phyloP scores from a whole-genome alignment of 768 basidiomycete species.

The Tephrocybe sp. region DNA sequence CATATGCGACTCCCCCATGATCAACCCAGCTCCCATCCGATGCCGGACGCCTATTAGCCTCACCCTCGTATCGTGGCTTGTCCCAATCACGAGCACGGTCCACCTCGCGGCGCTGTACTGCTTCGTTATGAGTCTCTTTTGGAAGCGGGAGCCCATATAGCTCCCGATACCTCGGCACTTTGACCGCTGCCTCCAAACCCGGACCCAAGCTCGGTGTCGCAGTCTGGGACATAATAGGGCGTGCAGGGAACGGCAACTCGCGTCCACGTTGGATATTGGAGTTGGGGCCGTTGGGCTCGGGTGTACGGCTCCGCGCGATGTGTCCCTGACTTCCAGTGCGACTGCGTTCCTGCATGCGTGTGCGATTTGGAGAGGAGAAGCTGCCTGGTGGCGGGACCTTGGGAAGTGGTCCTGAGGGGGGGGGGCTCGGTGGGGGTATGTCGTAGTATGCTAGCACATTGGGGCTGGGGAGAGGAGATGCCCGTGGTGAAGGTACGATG shows the following conservation, averaged over 20 bases:
- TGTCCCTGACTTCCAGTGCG: slow-evolving; percentile 1
- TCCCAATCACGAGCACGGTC: slow-evolving; percentile 5
- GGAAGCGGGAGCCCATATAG: slow-evolving; percentile 25
- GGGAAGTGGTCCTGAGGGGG: slow-evolving; percentile 43
- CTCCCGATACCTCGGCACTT: slow-evolving; percentile 28
- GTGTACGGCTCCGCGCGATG: slow-evolving; percentile 10
- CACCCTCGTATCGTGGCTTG: slow-evolving; percentile 8
- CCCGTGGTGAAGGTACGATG: slow-evolving; percentile 29
- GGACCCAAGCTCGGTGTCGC: slow-evolving; percentile 19
- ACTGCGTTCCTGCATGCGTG: slow-evolving; percentile 5
- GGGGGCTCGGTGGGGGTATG: slow-evolving; percentile 50
- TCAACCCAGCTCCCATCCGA: slow-evolving; percentile 23
- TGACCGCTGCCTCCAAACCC: slow-evolving; percentile 24
- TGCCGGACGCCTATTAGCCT: neutral
- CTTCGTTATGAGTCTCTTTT: neutral
- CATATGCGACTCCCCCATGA: slow-evolving; percentile 21
- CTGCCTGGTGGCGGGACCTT: slow-evolving; percentile 23
- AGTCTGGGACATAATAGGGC: slow-evolving; percentile 30
- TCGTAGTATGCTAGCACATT: slow-evolving; percentile 45
- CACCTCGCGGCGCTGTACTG: slow-evolving; percentile 7
- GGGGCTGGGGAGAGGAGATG: slow-evolving; percentile 27
- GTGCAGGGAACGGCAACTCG: slow-evolving; percentile 49
- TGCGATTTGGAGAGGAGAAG: neutral
- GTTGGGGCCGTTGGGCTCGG: slow-evolving; percentile 5
- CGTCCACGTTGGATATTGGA: slow-evolving; percentile 39